Base-by-base conservation (phyloP, 2,329 filamentous ascomycete species). In the Calonectria multiphialidica region DNA sequence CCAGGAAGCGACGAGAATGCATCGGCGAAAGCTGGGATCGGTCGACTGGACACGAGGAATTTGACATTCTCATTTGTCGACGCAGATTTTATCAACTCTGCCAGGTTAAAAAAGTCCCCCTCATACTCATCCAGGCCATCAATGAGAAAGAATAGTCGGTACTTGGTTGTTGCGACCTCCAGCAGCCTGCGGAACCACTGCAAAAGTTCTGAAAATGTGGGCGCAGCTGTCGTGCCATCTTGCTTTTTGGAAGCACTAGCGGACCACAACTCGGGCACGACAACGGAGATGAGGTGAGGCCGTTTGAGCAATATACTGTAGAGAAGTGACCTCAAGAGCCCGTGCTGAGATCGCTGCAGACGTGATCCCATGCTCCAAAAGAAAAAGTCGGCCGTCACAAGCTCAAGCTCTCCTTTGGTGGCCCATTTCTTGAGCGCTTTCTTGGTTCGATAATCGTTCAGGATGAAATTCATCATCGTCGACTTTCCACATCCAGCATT, bases 291-390 rank as follows among this genome's bases (percentile, higher is more conserved):
- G 8, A 59, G 35, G 40, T 59, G 53, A 4, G 53, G 53, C 2
- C 37, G 35, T 15, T 59, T 37, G 5, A 59, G 33, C 13, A 59
- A 23, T 40, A 59, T 28, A 21, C 53, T 59, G 35, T 59, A 59
- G 18, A 59, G 53, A 7, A 59, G 53, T 25, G 53, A 37, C 25
- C 53, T 59, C 53, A 59, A 37, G 1, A 59, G 53, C 0, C 53
- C 53, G 15, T 59, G 53, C 53, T 59, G 53, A 12, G 53, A 59
- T 16, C 37, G 15, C 7, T 59, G 53, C 7, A 59, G 53, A 12
- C 53, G 53, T 28, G 53, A 59, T 59, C 53, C 53, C 7, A 59
- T 33, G 33, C 53, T 59, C 21, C 53, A 59, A 40, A 59, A 59
- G 33, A 59, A 59, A 18, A 59, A 59, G 53, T 59, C 53, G 33